Evolutionary conservation across 306 rosid species (phyloP), one percentile per base, ranked within the genome.

Genomic region (Arachis hypogaea): DNA sequence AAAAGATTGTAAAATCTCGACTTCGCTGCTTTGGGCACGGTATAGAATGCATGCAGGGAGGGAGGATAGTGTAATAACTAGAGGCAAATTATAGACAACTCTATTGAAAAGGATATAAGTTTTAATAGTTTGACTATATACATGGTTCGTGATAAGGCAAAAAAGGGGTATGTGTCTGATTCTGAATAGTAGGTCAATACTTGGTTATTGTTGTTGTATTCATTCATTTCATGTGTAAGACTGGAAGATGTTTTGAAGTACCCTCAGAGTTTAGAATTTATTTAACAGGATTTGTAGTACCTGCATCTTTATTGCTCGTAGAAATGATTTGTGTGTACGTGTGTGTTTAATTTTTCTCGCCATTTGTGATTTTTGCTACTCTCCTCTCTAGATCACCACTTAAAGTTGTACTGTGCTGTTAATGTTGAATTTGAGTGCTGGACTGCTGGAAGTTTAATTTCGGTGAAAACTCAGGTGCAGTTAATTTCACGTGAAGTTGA

Each of bases 341-440:
- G 11, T 49, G 4, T 2, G 4, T 49, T 49, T 1, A 22, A 7
- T 2, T 22, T 69, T 43, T 0, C 61, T 57, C 33, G 7, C 29
- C 11, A 2, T 33, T 14, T 36, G 40, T 45, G 47, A 58, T 57
- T 64, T 61, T 70, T 44, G 57, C 66, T 79, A 22, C 29, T 40
- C 57, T 9, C 4, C 57, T 57, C 9, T 65, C 45, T 72, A 33
- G 38, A 40, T n/a, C 29, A 41, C 51, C 38, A 49, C 12, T 78
- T 22, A 9, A 29, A 38, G 28, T 81, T 72, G 11, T 49, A 6
- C 18, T 66, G 65, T n/a, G 29, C 63, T 29, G 7, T 55, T 50
- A 58, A 2, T 67, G 74, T 71, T 70, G 67, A 59, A 69, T 51
- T 64, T 66, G 16, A 33, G 38, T 33, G 38, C 38, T 33, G 38